phyloP scores from a whole-genome alignment of 768 basidiomycete species.

The Leccinum sublutescens region DNA sequence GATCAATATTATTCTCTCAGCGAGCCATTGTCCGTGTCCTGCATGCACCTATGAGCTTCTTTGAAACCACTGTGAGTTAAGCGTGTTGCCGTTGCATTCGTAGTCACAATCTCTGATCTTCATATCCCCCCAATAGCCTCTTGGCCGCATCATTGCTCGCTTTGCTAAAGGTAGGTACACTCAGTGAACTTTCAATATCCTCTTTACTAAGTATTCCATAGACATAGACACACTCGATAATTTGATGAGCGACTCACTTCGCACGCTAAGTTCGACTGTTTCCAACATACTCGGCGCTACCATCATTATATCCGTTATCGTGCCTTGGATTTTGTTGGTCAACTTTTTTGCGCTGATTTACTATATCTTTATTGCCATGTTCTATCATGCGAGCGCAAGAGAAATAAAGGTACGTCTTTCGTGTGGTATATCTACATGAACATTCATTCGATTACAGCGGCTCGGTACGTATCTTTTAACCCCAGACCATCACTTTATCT shows the following conservation, averaged over 20 bases:
- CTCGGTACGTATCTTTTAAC: conserved; percentile 41
- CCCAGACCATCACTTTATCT: not conserved
- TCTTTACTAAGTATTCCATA: not conserved
- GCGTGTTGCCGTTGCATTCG: not conserved
- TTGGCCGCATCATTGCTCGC: conserved; percentile 88
- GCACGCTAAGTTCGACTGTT: conserved; percentile 66
- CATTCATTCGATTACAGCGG: conserved; percentile 38
- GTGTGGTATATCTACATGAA: not conserved
- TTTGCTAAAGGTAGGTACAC: conserved; percentile 75
- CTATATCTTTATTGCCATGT: conserved; percentile 72
- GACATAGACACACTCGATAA: conserved; percentile 85
- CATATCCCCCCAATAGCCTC: conserved; percentile 44
- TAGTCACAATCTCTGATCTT: not conserved
- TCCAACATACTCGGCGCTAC: conserved; percentile 71
- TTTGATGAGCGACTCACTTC: conserved; percentile 67
- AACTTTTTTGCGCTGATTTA: conserved; percentile 55
- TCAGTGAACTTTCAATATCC: not conserved
- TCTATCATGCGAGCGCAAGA: conserved; percentile 83
- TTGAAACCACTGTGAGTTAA: conserved; percentile 70
- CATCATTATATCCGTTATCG: conserved; percentile 71
- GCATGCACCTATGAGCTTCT: conserved; percentile 87
- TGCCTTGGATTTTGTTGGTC: conserved; percentile 85
- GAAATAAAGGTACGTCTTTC: conserved; percentile 67
- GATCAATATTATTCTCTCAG: conserved; percentile 29
- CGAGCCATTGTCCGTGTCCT: conserved; percentile 66